Base-by-base conservation (phyloP, 1,284 basidiomycete genomes). In the Trichosporon asahii region DNA sequence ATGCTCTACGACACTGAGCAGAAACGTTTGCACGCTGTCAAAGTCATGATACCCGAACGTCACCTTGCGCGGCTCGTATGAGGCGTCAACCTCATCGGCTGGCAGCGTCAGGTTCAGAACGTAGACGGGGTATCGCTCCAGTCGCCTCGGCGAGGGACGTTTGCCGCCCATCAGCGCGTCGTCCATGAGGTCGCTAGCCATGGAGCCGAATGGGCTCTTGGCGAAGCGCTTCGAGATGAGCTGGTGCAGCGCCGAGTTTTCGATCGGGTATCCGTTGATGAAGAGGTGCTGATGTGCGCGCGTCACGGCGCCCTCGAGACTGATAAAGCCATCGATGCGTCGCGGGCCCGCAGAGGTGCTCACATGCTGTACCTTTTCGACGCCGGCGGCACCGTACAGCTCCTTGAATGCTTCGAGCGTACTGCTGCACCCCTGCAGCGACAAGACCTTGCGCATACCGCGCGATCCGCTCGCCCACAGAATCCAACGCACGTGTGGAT, bases 261-360 rank as follows among this genome's bases (percentile, higher is more conserved):
- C 84, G 35, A 96, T 81, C 1, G 89, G 89, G 76, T 92, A 91
- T n/a, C 85, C 85, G 81, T 97, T 96, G 78, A 96, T 79, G 93
- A 93, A 95, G 61, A 95, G 82, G 82, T 90, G 91, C 80, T 95
- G 93, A 81, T 91, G 88, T n/a, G 86, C 80, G 85, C 90, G 92
- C 18, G 91, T 90, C 69, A 87, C 84, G 33, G 89, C 87, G 3
- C 92, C 92, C 27, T 88, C 86, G 7, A 94, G 85, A 78, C 91
- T 91, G 71, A 95, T 88, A 77, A 95, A 95, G 0, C 93, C 93
- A 71, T 90, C 85, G 2, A 93, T 81, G 60, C 81, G 86, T 76
- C 90, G 83, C 7, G 84, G 83, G n/a, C 85, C 89, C 15, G 81
- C 84, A 21, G 78, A 80, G 4, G 86, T 83, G 35, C 88, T 77